These are phyloP conservation scores for Actinomucor elegans DNA, from an alignment of 371 early-diverging fungal genomes.

Conservation along the genomic window DNA sequence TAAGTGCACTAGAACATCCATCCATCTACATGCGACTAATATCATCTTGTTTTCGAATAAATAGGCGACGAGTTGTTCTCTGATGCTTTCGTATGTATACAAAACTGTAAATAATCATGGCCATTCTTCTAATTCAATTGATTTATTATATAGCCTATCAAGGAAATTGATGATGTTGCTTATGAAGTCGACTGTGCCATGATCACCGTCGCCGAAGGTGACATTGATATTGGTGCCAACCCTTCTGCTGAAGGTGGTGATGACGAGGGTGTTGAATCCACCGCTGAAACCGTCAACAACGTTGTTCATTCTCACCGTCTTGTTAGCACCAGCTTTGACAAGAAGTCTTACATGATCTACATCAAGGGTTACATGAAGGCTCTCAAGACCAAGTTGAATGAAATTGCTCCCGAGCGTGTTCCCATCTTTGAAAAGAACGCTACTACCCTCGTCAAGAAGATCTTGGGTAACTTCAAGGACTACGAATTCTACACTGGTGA, in stretches of 20 bases:
- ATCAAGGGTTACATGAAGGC: constrained; percentile 94
- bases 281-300: constrained; percentile 75
- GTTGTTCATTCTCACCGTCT: constrained; percentile 85
- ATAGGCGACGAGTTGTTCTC: constrained; percentile 89
- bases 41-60: not conserved
- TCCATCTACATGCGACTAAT: not conserved
- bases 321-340: constrained; percentile 77
- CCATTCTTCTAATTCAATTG: not conserved
- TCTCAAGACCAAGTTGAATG: constrained; percentile 61
- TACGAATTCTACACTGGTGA: constrained; percentile 93
- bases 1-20: constrained; percentile 17
- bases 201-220: constrained; percentile 66
- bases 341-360: constrained; percentile 90
- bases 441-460: constrained; percentile 71
- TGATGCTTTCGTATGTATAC: constrained; percentile 82
- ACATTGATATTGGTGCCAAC: constrained; percentile 93
- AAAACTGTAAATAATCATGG: not conserved
- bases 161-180: constrained; percentile 65
- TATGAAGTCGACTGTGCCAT: constrained; percentile 84
- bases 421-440: constrained; percentile 72
- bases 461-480: constrained; percentile 81
- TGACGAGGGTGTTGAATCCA: constrained; percentile 66
- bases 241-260: constrained; percentile 87
- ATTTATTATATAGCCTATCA: constrained; percentile 46
- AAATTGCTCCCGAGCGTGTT: constrained; percentile 68